Conservation (phyloP, 805 yeast genomes). For the Wickerhamomyces queroliae region DNA sequence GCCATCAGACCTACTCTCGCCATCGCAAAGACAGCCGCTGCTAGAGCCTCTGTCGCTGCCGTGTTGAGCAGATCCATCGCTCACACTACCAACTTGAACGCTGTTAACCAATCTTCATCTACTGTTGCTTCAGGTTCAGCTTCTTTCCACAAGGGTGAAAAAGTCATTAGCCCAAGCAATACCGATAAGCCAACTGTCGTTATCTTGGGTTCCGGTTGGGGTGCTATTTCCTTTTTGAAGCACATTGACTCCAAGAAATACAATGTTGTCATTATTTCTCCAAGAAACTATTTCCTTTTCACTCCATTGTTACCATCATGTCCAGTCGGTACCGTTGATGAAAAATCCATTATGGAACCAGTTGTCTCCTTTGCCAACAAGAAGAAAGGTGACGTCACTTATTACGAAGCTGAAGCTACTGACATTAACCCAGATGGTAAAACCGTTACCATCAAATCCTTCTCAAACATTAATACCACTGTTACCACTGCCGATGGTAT, state of each 20-base stretch:
- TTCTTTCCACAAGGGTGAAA: constrained; percentile 33
- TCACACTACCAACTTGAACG: background rate
- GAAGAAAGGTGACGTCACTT: constrained; percentile 69
- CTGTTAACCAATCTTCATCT: constrained; percentile 12
- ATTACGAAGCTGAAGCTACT: constrained; percentile 89
- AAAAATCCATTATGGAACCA: constrained; percentile 92
- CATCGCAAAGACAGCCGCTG: background rate
- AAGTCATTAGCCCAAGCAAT: constrained; percentile 27
- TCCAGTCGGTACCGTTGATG: constrained; percentile 87
- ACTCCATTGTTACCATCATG: constrained; percentile 91
- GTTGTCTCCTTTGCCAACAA: constrained; percentile 81
- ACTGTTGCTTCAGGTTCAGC: constrained; percentile 28
- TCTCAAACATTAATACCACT: constrained; percentile 32
- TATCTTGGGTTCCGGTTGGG: constrained; percentile 90
- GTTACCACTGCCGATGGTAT: constrained; percentile 23
- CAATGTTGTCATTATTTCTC: constrained; percentile 85
- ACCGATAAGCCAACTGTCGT: constrained; percentile 43
- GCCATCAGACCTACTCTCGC: background rate
- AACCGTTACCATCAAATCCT: constrained; percentile 53
- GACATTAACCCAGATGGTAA: constrained; percentile 73
- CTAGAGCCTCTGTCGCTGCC: background rate
- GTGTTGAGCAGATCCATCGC: background rate
- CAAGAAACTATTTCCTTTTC: constrained; percentile 89
- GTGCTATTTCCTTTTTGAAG: constrained; percentile 80
- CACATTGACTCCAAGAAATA: constrained; percentile 81